phyloP scores from a whole-genome alignment of 805 yeast genomes.

The Metschnikowia similis region DNA sequence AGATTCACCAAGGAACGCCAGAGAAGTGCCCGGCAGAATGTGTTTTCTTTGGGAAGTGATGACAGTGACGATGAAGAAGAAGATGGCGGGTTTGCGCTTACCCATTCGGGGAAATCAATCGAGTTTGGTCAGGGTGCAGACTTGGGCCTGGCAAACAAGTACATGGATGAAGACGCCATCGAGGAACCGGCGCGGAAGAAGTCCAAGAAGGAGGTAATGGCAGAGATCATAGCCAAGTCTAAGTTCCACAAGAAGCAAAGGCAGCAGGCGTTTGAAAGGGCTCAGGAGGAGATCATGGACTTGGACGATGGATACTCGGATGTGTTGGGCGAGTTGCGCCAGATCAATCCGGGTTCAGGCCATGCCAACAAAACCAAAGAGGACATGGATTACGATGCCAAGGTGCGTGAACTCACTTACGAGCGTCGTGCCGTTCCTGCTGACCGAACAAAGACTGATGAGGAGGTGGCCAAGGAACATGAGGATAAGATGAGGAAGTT shows the following conservation, averaged over 20 bases:
- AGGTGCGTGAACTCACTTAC: conserved; percentile 60
- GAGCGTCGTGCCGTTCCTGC: conserved; percentile 79
- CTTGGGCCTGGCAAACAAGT: conserved; percentile 25
- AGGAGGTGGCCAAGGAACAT: conserved; percentile 60
- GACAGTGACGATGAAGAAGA: conserved; percentile 44
- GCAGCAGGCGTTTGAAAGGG: conserved; percentile 57
- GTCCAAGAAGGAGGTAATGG: conserved; percentile 81
- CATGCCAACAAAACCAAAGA: conserved; percentile 33
- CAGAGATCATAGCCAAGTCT: conserved; percentile 78
- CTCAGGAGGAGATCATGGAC: conserved; percentile 58
- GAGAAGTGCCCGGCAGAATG: conserved; percentile 47
- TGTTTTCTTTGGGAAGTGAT: conserved; percentile 56
- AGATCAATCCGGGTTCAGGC: conserved; percentile 14
- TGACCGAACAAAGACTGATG: conserved; percentile 74
- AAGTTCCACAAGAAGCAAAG: conserved; percentile 74
- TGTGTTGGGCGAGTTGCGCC: conserved; percentile 52
- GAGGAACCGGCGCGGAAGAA: conserved; percentile 53
- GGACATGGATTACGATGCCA: conserved; percentile 56
- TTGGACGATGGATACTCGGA: conserved; percentile 73
- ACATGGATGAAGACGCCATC: conserved; percentile 35
- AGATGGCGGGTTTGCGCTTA: conserved; percentile 48
- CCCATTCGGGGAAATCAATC: conserved; percentile 75
- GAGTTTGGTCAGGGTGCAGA: conserved; percentile 43
- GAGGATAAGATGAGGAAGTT: conserved; percentile 55
- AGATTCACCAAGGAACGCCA: conserved; percentile 90